phyloP scores from a whole-genome alignment of 2,329 filamentous ascomycete species.

The Claviceps monticola region DNA sequence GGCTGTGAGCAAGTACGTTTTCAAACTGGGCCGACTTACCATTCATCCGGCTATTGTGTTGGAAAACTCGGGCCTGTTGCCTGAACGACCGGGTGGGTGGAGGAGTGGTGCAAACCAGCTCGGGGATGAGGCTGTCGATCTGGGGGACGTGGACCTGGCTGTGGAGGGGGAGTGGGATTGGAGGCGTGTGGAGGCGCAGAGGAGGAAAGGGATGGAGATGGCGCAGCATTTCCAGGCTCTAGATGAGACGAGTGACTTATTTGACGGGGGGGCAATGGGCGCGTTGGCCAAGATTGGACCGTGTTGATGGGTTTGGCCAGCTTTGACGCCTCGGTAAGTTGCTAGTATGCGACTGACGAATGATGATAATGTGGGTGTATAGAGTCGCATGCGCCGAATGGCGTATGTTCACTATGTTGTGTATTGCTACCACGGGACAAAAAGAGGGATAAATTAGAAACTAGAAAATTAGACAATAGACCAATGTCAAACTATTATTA shows the following conservation, averaged over 20 bases:
- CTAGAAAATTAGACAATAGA: no score
- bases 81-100: conserved; percentile 56
- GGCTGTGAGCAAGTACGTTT: conserved; percentile 66
- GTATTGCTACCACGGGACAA: no score
- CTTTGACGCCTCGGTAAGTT: no score
- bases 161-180: conserved; percentile 39
- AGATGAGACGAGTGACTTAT: conserved; percentile 37
- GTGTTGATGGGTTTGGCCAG: conserved; percentile 14
- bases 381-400: no score
- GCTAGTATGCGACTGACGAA: no score
- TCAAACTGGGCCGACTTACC: conserved; percentile 70
- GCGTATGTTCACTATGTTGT: no score
- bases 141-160: conserved; percentile 15
- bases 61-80: conserved; percentile 57
- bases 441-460: no score
- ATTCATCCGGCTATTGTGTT: conserved; percentile 70
- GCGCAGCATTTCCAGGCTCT: conserved; percentile 43
- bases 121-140: conserved; percentile 6
- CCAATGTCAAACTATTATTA: no score
- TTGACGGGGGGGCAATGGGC: conserved; percentile 39
- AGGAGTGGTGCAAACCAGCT: conserved; percentile 24
- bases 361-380: no score
- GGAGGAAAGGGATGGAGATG: conserved; percentile 39
- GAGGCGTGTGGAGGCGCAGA: conserved; percentile 40
- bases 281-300: conserved; percentile 36